Evolutionary conservation across 768 basidiomycete genomes (phyloP).

Genomic region (Cubamyces sp.): DNA sequence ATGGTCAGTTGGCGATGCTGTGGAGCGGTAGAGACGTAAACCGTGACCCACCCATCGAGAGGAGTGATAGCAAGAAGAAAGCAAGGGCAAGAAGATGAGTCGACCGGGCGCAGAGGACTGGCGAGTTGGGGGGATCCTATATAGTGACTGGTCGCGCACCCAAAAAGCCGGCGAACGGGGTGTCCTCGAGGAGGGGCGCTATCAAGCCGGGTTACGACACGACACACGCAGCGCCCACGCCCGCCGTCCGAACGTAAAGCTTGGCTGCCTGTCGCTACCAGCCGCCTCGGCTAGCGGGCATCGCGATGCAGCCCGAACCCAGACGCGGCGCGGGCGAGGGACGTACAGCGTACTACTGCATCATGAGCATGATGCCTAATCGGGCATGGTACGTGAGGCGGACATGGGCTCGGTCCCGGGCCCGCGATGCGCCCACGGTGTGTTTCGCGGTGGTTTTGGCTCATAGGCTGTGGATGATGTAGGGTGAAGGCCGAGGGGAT

Average conservation of each 20-base stretch:
- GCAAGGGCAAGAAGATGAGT: neutral
- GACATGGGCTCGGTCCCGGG: too few species aligned
- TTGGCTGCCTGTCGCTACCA: conserved; percentile 2
- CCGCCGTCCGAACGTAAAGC: conserved; percentile 2
- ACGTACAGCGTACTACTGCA: neutral
- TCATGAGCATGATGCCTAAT: conserved; percentile 1
- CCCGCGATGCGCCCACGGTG: too few species aligned
- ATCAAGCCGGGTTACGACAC: conserved; percentile 13
- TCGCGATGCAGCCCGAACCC: conserved; percentile 9
- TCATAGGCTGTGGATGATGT: too few species aligned
- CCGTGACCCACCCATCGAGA: neutral
- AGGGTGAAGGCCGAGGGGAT: too few species aligned
- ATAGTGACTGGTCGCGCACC: conserved; percentile 1
- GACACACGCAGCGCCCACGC: neutral
- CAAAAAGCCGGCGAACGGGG: neutral
- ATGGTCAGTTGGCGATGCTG: neutral
- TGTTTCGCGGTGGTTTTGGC: too few species aligned
- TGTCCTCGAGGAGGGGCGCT: conserved; percentile 7
- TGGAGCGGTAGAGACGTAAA: neutral
- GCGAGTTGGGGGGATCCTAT: conserved; percentile 3
- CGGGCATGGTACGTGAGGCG: neutral
- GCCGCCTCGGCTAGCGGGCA: conserved; percentile 20
- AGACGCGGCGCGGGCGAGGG: neutral
- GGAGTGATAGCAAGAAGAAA: neutral
- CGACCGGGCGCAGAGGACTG: neutral